Evolutionary conservation across 2,329 filamentous ascomycete genomes (phyloP), one percentile per base, ranked within the genome.

Genomic region (Fusarium equiseti): DNA sequence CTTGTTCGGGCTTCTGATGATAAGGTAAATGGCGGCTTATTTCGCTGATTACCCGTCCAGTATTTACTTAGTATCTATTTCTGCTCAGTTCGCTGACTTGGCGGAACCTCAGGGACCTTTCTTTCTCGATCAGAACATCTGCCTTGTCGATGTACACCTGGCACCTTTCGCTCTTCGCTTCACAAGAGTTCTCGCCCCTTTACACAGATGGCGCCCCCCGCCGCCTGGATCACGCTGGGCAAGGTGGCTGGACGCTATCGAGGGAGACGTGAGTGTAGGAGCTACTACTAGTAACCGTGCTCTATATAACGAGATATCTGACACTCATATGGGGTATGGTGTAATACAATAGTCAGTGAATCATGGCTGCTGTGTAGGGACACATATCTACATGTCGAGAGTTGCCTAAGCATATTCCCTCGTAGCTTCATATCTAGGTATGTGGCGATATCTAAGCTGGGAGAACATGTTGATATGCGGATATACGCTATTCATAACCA

Each of bases 81-180:
- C 10, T 26, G 20, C 20, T n/a, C 22, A 44, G 43, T 20, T 35
- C 13, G 13, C 48, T 66, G 9, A 67, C 31, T 29, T 53, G 13
- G 7, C 40, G 11, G 18, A 22, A 45, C 13, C 40, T 8, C 2
- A 85, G 55, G 92, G 92, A 0, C 92, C 92, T 0, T 94, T 91
- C 78, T 95, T 95, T 77, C 84, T 86, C 18, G 84, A 84, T 4
- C 62, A 75, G n/a, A 77, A 79, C 10, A 72, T 86, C n/a, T 82
- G 80, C 86, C 71, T 93, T 59, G 92, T 95, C 1, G 92, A 95
- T 71, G 85, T 94, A 18, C 90, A 94, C 75, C 86, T 94, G 48
- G 92, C 92, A 2, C 92, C 92, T 0, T 95, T 93, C 85, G 86
- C 93, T 16, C 77, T 94, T 20, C 86, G 92, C 2, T 81, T 95